Conservation (phyloP, 208 protist species). For the Acanthamoeba lugdunensis region DNA sequence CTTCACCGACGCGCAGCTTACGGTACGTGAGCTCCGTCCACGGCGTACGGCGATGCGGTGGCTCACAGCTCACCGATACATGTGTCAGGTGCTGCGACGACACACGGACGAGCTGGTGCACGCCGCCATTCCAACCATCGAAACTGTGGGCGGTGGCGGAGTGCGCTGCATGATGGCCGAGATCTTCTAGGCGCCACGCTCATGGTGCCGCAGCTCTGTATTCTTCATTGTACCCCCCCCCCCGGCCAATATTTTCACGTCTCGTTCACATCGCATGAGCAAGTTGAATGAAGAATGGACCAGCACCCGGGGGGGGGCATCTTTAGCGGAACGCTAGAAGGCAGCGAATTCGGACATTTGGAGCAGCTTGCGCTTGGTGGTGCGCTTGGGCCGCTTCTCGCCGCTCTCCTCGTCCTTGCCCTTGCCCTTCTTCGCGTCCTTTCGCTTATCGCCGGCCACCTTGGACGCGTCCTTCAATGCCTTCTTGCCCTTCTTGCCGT, state of each 20-base stretch:
- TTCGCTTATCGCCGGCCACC: background rate
- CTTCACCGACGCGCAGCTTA: conserved; percentile 80
- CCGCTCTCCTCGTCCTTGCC: background rate
- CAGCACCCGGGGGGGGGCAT: no score
- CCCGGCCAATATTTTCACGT: no score
- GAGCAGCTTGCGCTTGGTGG: background rate
- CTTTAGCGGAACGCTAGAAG: background rate
- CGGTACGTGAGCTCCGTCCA: background rate
- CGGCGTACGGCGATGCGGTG: background rate
- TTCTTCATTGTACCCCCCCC: no score
- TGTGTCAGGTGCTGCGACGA: background rate
- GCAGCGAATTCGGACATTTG: conserved; percentile 7
- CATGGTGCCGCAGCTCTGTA: no score
- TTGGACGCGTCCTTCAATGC: background rate
- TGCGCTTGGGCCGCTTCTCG: background rate
- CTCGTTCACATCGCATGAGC: no score
- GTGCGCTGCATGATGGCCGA: conserved; percentile 84
- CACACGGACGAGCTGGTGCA: conserved; percentile 70
- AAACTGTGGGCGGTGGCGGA: conserved; percentile 82
- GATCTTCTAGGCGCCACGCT: conserved; percentile 59
- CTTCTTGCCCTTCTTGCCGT: conserved; percentile 35
- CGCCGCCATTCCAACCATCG: conserved; percentile 79
- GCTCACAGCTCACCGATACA: background rate
- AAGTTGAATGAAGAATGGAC: no score
- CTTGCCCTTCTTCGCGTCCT: background rate